Conservation (phyloP, 2,329 filamentous ascomycete species). For the Thielaviopsis punctulata region DNA sequence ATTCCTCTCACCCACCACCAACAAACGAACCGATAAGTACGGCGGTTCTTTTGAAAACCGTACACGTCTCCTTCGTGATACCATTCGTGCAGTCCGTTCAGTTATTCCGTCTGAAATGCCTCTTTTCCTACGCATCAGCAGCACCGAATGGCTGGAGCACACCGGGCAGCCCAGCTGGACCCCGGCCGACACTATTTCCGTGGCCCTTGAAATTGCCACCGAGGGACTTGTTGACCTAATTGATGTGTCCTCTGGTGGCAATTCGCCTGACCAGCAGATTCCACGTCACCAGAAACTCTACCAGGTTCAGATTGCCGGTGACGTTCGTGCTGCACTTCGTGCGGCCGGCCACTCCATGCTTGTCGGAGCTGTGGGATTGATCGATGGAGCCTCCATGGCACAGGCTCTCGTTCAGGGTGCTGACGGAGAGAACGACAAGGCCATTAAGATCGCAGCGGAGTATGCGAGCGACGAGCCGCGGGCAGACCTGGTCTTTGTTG, state of each 20-base stretch:
- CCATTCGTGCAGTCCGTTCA: constrained; percentile 31
- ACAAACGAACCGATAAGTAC: constrained; percentile 46
- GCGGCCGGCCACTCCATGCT: constrained; percentile 33
- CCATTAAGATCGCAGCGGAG: constrained; percentile 26
- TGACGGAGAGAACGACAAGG: constrained; percentile 17
- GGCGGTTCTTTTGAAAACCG: constrained; percentile 51
- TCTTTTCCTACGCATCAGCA: constrained; percentile 41
- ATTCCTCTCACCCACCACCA: constrained; percentile 44
- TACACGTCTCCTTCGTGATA: constrained; percentile 40
- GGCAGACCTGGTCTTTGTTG: constrained; percentile 58
- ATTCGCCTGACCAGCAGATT: constrained; percentile 44
- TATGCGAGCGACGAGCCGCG: constrained; percentile 21
- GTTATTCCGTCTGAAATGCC: constrained; percentile 37
- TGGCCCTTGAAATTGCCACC: constrained; percentile 51
- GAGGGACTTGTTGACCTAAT: constrained; percentile 59
- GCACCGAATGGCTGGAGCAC: constrained; percentile 44
- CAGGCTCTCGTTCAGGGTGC: constrained; percentile 35
- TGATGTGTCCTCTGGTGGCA: constrained; percentile 65
- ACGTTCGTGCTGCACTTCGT: constrained; percentile 49
- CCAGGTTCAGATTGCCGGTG: constrained; percentile 56
- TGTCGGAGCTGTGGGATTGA: constrained; percentile 59
- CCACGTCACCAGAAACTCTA: constrained; percentile 45
- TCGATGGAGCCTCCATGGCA: constrained; percentile 53
- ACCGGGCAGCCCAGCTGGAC: constrained; percentile 41
- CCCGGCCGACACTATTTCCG: constrained; percentile 33